Evolutionary conservation across 306 rosid species (phyloP).

Genomic region (Delonix regia): DNA sequence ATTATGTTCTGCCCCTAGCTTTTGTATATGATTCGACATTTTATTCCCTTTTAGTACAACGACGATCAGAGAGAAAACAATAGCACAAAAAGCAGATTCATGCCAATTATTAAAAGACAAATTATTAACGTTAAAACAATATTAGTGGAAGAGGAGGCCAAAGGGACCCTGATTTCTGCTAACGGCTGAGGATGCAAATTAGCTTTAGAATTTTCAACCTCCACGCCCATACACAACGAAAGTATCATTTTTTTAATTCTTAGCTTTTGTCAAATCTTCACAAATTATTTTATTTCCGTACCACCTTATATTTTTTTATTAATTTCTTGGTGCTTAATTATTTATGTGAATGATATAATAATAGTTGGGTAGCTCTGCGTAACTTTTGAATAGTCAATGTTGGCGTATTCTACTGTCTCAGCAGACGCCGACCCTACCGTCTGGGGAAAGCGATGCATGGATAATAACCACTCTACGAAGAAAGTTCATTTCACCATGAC

Average conservation of each 20-base stretch:
- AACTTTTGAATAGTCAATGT: constrained; percentile 2
- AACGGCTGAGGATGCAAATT: background rate
- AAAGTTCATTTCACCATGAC: background rate
- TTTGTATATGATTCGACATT: background rate
- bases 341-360: background rate
- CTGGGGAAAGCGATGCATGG: background rate
- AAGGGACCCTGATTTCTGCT: background rate
- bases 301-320: background rate
- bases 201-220: background rate
- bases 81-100: background rate
- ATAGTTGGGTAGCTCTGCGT: background rate
- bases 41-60: background rate
- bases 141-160: background rate
- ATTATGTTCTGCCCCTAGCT: background rate
- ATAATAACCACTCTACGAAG: background rate
- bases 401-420: background rate
- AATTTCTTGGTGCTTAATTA: background rate
- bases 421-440: background rate
- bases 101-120: background rate
- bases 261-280: background rate
- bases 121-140: background rate
- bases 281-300: background rate
- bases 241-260: background rate
- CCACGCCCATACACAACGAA: too few species aligned
- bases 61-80: background rate